Base-by-base conservation (phyloP, 2,329 filamentous ascomycete genomes). In the Pyrenochaeta sp. region DNA sequence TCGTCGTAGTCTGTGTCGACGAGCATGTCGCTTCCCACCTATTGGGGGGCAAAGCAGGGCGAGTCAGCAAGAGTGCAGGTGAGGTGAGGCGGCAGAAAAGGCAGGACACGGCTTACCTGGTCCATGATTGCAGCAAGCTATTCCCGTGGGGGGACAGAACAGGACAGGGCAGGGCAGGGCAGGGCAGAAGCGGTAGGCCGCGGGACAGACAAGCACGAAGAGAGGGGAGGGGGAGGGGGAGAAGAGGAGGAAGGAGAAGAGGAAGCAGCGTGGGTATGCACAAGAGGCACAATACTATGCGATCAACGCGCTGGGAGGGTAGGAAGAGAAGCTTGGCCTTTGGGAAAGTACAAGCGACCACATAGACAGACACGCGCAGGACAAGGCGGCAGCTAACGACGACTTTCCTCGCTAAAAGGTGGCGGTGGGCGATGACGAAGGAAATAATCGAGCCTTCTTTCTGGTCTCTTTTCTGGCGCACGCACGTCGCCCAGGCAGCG, bases 21-120 rank as follows among this genome's bases (percentile, higher is more conserved):
- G 73, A 87, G 79, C 83, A 87, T 87, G 66, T 87, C 85, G 76
- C 80, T 84, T 64, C 83, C 83, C 68, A 85, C 78, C 84, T 87
- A 72, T 17, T n/a, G n/a, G 33, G n/a, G 18, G 30, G 11, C 12
- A 21, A n/a, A n/a, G n/a, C n/a, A n/a, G n/a, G 33, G 17, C 35
- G 30, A 21, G 48, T 63, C 42, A 63, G 58, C 37, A 46, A 44
- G 33, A n/a, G n/a, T 42, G 31, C 29, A 31, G n/a, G 48, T 20
- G 48, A n/a, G n/a, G n/a, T n/a, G 36, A 36, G 51, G 35, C 31
- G 41, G 41, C 36, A 20, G 14, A 20, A 43, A 37, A 41, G 51
- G 55, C 51, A 47, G n/a, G n/a, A n/a, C 50, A 51, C 58, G 63
- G n/a, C 73, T 71, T 75, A 76, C 74, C 67, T 75, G 74, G 45